Conservation (phyloP, 129 eudicot species). For the Cynara cardunculus region DNA sequence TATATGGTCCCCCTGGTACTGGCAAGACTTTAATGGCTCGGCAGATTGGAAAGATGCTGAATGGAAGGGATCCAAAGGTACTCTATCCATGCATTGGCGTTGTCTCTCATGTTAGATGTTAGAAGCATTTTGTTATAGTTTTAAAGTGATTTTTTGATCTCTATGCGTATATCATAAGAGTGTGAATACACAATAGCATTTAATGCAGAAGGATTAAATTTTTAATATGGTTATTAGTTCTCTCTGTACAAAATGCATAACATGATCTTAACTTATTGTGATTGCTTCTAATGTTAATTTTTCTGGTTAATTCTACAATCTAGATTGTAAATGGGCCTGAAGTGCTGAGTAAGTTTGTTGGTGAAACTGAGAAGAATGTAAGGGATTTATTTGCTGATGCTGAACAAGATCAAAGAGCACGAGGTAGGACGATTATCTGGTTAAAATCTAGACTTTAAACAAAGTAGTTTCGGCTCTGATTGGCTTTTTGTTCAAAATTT, state of each 20-base stretch:
- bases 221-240: not conserved
- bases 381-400: slow-evolving; percentile 99
- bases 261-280: not conserved
- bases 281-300: not conserved
- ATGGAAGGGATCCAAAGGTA: slow-evolving; percentile 99
- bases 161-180: not conserved
- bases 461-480: not conserved
- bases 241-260: not conserved
- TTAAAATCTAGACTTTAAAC: slow-evolving; percentile 6
- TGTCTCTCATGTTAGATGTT: slow-evolving; percentile 3
- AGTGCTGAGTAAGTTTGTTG: slow-evolving; percentile 95
- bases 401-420: slow-evolving; percentile 89
- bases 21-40: slow-evolving; percentile 99
- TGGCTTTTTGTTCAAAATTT: not conserved
- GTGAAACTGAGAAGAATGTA: slow-evolving; percentile 97
- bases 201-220: not conserved
- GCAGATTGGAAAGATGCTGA: slow-evolving; percentile 94
- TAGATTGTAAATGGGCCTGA: slow-evolving; percentile 99
- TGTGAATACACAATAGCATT: not conserved
- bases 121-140: not conserved
- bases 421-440: slow-evolving; percentile 42
- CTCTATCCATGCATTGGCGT: slow-evolving; percentile 5
- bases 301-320: slow-evolving; percentile 22
- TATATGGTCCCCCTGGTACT: slow-evolving; percentile 99
- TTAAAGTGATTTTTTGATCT: not conserved